Percentiles rank a stretch among this genome's conserved stretches.
phyloP scores from a whole-genome alignment of 169 alveolate species.

The Plasmodium coatneyi region DNA sequence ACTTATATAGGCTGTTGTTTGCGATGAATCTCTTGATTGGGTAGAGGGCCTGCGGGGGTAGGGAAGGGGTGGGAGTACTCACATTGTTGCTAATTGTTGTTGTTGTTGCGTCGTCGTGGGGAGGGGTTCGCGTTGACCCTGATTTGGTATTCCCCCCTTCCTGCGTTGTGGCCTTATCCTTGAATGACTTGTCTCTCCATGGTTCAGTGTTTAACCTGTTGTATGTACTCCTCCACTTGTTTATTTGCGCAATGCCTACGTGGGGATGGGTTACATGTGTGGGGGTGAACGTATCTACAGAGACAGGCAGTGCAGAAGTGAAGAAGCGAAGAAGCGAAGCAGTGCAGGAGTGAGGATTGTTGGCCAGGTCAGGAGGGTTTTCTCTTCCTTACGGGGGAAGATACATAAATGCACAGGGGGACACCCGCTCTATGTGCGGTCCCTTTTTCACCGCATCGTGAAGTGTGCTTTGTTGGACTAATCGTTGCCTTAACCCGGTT shows the following conservation, averaged over 20 bases:
- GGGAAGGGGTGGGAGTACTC: neutral
- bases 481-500: neutral
- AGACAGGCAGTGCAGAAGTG: neutral
- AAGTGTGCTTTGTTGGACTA: neutral
- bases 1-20: conserved; percentile 58
- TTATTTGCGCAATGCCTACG: conserved; percentile 64
- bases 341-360: neutral
- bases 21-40: conserved; percentile 27
- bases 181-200: neutral
- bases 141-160: neutral
- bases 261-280: neutral
- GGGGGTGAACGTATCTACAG: neutral
- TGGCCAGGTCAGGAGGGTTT: neutral
- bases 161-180: neutral
- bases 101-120: neutral
- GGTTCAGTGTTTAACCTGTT: conserved; percentile 22
- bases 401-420: neutral
- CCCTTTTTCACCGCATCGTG: neutral
- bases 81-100: neutral
- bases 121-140: neutral
- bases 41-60: conserved; percentile 28
- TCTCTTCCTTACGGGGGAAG: neutral
- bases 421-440: neutral
- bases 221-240: conserved; percentile 61
- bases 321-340: too few relatives aligned